These are phyloP conservation scores for Candida sphagnicola DNA, from an alignment of 805 yeast genomes.

Conservation along the genomic window DNA sequence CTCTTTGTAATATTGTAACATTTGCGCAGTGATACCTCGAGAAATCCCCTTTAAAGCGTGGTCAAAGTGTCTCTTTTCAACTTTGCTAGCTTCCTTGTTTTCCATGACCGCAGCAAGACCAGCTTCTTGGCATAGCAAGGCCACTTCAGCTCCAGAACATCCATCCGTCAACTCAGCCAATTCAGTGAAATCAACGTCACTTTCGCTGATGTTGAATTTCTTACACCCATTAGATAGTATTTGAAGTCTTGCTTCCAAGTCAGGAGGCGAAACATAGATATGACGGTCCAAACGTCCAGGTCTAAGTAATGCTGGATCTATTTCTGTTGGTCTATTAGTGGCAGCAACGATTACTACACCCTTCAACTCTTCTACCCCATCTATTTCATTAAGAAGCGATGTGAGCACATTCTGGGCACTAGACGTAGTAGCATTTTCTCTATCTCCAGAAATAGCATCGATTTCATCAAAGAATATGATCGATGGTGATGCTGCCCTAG, in stretches of 20 bases:
- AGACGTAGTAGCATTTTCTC: slow-evolving; percentile 61
- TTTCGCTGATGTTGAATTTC: slow-evolving; percentile 51
- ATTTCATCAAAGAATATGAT: slow-evolving; percentile 95
- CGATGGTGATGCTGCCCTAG: slow-evolving; percentile 92
- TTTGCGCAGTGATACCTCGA: slow-evolving; percentile 78
- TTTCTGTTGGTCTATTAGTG: slow-evolving; percentile 90
- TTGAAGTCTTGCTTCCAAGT: slow-evolving; percentile 70
- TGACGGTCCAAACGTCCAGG: slow-evolving; percentile 96
- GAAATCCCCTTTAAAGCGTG: slow-evolving; percentile 66
- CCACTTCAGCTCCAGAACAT: slow-evolving; percentile 96
- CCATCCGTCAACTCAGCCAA: slow-evolving; percentile 75
- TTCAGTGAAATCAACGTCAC: slow-evolving; percentile 44
- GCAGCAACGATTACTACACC: slow-evolving; percentile 96
- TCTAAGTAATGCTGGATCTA: slow-evolving; percentile 87
- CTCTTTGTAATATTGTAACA: slow-evolving; percentile 70
- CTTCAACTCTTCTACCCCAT: slow-evolving; percentile 91
- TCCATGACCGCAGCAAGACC: slow-evolving; percentile 94
- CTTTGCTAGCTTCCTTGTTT: slow-evolving; percentile 48
- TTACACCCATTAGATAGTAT: slow-evolving; percentile 67
- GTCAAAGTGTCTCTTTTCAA: slow-evolving; percentile 64
- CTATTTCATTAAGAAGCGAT: slow-evolving; percentile 88
- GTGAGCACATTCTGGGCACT: slow-evolving; percentile 85
- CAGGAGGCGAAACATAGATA: slow-evolving; percentile 92
- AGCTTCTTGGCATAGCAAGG: slow-evolving; percentile 88
- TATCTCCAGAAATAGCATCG: slow-evolving; percentile 82